Base-by-base conservation (phyloP, 805 yeast species). In the Starmerella kuoi region DNA sequence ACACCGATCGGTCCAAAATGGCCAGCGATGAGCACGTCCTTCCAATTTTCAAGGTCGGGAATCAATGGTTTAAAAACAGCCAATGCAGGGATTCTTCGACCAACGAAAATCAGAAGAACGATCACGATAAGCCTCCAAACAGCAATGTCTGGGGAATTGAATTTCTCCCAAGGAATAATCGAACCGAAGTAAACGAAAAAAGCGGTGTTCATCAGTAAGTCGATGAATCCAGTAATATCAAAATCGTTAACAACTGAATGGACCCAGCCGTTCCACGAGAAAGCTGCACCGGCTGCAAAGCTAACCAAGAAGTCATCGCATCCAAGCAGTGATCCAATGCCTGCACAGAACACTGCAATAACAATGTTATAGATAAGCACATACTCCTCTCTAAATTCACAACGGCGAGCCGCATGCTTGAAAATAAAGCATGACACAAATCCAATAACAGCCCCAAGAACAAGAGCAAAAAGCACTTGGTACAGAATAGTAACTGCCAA, bases 1-100 rank as follows among this genome's bases (percentile, higher is more conserved):
- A 75, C 78, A 20, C 86, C 86, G 55, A 79, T 76, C 14, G 86
- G 86, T 30, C 86, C 86, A 54, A 79, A 79, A 61, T 75, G 83
- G 35, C 86, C 86, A 47, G 77, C 73, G 54, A 79, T 75, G 4
- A 78, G 52, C 1, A 83, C 83, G 54, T 79, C 85, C 55, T 75
- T 68, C 76, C 80, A 72, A 28, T 72, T 66, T 44, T 69, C 69
- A 30, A 79, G 67, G 51, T 75, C 79, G 1, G 83, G 81, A 21
- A 74, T 71, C 15, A 76, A 52, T 1, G 73, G 73, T 55, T 76
- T 76, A 23, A 74, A 62, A 1, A 44, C 67, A 28, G 77, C 51
- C 12, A 59, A 31, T 5, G 53, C 56, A 0, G 67, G 67, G 3
- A 63, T 49, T 8, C 67, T 52, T 4, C 66, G 53, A 31, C 63